Evolutionary conservation across 2,329 filamentous ascomycete genomes (phyloP).

Genomic region (Mycogone perniciosa): DNA sequence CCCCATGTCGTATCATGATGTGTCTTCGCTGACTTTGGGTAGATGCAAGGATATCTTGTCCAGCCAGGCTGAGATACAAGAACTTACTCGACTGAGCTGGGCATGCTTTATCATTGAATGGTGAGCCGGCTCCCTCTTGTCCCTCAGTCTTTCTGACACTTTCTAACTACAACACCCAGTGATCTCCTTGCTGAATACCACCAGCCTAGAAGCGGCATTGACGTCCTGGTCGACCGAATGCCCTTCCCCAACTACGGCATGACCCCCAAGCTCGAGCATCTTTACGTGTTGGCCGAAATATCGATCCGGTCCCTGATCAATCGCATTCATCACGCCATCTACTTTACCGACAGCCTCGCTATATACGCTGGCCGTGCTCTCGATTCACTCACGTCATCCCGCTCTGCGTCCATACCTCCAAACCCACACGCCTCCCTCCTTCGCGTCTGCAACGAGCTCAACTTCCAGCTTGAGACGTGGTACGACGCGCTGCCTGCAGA

Average conservation of each 20-base stretch:
- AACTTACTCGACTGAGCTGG: conserved; percentile 20
- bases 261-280: conserved; percentile 12
- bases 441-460: conserved; percentile 18
- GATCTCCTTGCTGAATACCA: conserved; percentile 21
- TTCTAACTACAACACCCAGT: conserved; percentile 3
- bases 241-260: conserved; percentile 19
- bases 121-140: conserved; percentile 8
- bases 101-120: conserved; percentile 21
- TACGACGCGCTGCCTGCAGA: conserved; percentile 18
- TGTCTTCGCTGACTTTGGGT: not conserved
- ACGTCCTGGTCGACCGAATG: conserved; percentile 20
- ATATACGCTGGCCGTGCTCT: conserved; percentile 13
- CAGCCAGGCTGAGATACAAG: conserved; percentile 11
- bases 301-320: conserved; percentile 20
- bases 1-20: not conserved
- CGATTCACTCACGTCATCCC: conserved; percentile 5
- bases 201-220: conserved; percentile 21
- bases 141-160: not conserved
- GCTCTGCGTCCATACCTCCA: not conserved
- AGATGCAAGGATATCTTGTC: conserved; percentile 11
- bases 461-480: conserved; percentile 20
- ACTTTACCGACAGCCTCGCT: conserved; percentile 16
- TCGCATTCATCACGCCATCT: conserved; percentile 20
- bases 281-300: conserved; percentile 17
- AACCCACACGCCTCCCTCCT: conserved; percentile 14